phyloP scores from a whole-genome alignment of 495 filamentous ascomycete species.

The Neurospora terricola region DNA sequence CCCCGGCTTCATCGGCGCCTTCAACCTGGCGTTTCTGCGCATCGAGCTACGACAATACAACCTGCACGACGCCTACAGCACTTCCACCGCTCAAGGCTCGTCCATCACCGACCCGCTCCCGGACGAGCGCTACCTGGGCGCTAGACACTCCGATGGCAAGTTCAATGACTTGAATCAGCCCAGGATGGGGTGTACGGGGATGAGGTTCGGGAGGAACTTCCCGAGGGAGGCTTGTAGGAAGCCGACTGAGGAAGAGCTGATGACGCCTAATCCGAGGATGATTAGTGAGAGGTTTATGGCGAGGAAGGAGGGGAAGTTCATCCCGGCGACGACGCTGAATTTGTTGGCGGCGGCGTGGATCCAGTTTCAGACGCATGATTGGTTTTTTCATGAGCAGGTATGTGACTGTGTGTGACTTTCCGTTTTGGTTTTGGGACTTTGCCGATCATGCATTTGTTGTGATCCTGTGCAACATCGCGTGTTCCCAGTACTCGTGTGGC shows the following conservation, averaged over 20 bases:
- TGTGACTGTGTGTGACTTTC: background rate
- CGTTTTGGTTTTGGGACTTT: background rate
- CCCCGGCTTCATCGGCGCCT: slow-evolving; percentile 23
- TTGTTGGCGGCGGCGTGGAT: slow-evolving; percentile 38
- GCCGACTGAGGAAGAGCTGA: slow-evolving; percentile 28
- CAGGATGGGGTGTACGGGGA: slow-evolving; percentile 33
- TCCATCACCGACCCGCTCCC: slow-evolving; percentile 11
- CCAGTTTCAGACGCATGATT: slow-evolving; percentile 37
- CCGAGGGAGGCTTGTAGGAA: slow-evolving; percentile 18
- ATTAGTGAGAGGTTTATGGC: slow-evolving; percentile 28
- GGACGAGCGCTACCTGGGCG: slow-evolving; percentile 15
- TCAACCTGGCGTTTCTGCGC: slow-evolving; percentile 30
- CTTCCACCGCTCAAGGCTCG: slow-evolving; percentile 21
- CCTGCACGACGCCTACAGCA: slow-evolving; percentile 30
- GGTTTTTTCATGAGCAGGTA: slow-evolving; percentile 27
- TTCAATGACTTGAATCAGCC: slow-evolving; percentile 30
- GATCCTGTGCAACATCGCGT: background rate
- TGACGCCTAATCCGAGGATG: slow-evolving; percentile 30
- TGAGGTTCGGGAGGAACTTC: slow-evolving; percentile 35
- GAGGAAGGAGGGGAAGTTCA: slow-evolving; percentile 21
- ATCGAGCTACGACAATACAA: slow-evolving; percentile 30
- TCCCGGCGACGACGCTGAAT: slow-evolving; percentile 33
- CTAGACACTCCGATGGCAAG: slow-evolving; percentile 31
- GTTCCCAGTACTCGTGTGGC: background rate
- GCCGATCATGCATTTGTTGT: background rate